Evolutionary conservation across 257 asterid species (phyloP).

Genomic region (Handroanthus guayacan): DNA sequence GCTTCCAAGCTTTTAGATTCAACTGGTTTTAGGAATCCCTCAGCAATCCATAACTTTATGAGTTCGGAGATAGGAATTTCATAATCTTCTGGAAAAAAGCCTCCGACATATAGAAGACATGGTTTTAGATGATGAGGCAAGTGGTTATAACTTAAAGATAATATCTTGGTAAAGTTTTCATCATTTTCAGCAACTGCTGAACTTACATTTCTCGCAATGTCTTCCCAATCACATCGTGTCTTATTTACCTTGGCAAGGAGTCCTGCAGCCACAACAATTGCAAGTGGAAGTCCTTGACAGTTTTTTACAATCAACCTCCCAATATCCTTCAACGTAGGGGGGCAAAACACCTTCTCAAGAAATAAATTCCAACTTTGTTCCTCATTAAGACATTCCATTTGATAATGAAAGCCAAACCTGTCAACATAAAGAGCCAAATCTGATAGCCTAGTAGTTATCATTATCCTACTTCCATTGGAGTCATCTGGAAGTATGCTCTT

Average conservation of each 20-base stretch:
- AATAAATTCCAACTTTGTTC: too few relatives aligned
- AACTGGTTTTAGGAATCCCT: background rate
- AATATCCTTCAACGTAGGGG: too few relatives aligned
- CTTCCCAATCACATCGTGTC: background rate
- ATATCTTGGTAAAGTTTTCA: background rate
- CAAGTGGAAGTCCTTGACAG: background rate
- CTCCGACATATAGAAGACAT: background rate
- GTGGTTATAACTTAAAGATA: slow-evolving; percentile 9
- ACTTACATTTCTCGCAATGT: background rate
- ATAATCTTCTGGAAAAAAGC: background rate
- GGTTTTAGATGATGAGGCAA: background rate
- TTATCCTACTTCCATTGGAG: too few relatives aligned
- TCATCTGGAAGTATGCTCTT: too few relatives aligned
- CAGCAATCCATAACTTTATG: slow-evolving; percentile 1
- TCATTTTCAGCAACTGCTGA: background rate
- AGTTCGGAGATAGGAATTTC: background rate
- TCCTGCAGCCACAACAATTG: slow-evolving; percentile 7
- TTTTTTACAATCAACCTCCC: too few relatives aligned
- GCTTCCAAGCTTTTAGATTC: background rate
- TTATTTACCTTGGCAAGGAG: background rate
- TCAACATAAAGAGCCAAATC: too few relatives aligned
- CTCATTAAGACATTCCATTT: too few relatives aligned
- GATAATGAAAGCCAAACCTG: too few relatives aligned
- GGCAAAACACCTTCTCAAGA: too few relatives aligned
- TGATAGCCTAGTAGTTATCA: too few relatives aligned